Evolutionary conservation across 108 stramenopile species (phyloP).

Genomic region (Nannochloropsis gaditana): DNA sequence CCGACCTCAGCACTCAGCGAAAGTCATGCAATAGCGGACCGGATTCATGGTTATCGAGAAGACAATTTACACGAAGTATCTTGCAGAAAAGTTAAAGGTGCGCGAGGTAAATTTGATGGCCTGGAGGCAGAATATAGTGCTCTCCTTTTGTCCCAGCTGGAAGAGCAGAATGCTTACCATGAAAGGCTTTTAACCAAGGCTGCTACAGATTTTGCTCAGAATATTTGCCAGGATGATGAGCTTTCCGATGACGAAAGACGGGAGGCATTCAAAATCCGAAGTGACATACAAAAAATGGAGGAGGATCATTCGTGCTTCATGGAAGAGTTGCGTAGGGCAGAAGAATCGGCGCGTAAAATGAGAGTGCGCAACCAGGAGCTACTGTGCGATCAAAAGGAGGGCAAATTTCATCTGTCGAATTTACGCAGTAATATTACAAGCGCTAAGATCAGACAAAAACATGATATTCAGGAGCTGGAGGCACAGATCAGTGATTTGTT

Average conservation of each 20-base stretch:
- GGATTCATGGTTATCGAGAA: too few species aligned
- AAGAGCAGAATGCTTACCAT: slow-evolving; percentile 25
- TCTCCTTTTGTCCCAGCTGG: slow-evolving; percentile 17
- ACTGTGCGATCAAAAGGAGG: neutral
- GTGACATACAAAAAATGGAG: neutral
- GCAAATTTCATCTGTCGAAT: neutral
- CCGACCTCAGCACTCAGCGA: too few species aligned
- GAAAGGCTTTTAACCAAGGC: slow-evolving; percentile 18
- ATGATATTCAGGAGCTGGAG: neutral
- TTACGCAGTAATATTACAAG: neutral
- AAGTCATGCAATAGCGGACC: too few species aligned
- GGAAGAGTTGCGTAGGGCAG: neutral
- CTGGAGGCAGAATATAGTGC: slow-evolving; percentile 22
- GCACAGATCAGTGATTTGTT: neutral
- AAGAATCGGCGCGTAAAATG: neutral
- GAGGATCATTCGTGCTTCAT: neutral
- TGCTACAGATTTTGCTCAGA: neutral
- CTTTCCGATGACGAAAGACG: neutral
- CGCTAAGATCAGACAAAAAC: neutral
- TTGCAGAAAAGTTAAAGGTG: neutral
- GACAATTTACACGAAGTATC: neutral
- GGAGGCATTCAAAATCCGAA: neutral
- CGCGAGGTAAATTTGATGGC: slow-evolving; percentile 2
- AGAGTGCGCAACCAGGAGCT: neutral
- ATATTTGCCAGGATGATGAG: slow-evolving; percentile 2